Evolutionary conservation across 2,329 filamentous ascomycete species (phyloP), one percentile per base, ranked within the genome.

Genomic region (Xylariaceae sp.): DNA sequence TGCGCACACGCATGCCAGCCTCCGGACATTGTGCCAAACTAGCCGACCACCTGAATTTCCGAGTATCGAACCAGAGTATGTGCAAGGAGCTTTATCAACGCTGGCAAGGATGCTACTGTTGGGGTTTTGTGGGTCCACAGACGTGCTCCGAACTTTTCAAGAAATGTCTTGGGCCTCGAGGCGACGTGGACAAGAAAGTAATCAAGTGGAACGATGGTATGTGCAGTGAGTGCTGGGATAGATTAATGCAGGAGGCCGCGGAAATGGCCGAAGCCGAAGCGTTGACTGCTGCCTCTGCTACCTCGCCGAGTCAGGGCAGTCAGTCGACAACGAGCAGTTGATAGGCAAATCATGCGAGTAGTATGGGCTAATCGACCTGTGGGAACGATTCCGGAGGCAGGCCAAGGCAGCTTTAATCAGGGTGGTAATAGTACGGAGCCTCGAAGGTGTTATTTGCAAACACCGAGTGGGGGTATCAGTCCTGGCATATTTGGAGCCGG

Each of bases 71-170:
- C 22, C 22, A 28, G 43, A 40, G 11, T 31, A 69, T 69, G 67
- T 69, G 67, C 45, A 62, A 66, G 49, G 67, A 69, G 48, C 60
- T 68, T 7, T 68, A 68, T 43, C 65, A 69, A 52, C 62, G 65
- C 22, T 69, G 67, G 67, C 50, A 59, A 18, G 62, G 60, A 18
- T 69, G 67, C 50, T 52, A 54, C 9, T 69, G 67, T 36, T 68
- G 65, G 64, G 66, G 67, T 2, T 68, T 69, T 39, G n/a, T 68
- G 10, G 50, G 56, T 40, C 61, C 64, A n/a, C 55, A 66, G 42
- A 64, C 62, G 16, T 69, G 66, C 45, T 41, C 58, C 12, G 62
- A 63, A 39, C 58, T 69, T 18, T 68, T 69, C 51, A 67, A 64
- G 49, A 63, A 55, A 42, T 69, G 66, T 45, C 48, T 68, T 10